These are phyloP conservation scores for Botryobasidium botryosum DNA, from an alignment of 768 basidiomycete species.

Conservation along the genomic window DNA sequence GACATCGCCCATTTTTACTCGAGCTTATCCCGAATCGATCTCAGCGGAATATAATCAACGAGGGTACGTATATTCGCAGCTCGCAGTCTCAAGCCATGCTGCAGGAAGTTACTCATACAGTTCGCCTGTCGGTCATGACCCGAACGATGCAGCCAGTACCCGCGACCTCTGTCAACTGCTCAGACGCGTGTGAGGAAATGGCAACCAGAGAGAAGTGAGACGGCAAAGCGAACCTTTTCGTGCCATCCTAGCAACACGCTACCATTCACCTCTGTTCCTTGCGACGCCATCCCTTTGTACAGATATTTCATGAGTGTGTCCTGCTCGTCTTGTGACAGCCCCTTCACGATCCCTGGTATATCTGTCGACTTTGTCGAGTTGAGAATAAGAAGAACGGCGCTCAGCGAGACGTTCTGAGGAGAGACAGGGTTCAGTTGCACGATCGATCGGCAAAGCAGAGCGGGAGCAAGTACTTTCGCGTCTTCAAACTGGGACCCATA, in stretches of 20 bases:
- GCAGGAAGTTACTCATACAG: conserved; percentile 32
- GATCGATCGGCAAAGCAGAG: not conserved
- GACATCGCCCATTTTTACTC: no score
- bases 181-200: conserved; percentile 3
- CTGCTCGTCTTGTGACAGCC: conserved; percentile 54
- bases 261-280: conserved; percentile 43
- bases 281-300: conserved; percentile 84
- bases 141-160: conserved; percentile 92
- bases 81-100: no score
- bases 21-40: no score
- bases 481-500: conserved; percentile 78
- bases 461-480: conserved; percentile 55
- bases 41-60: no score
- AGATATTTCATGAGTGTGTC: conserved; percentile 96
- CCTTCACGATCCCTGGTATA: conserved; percentile 56
- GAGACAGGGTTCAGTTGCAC: not conserved
- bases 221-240: conserved; percentile 54
- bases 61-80: no score
- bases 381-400: conserved; percentile 69
- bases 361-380: conserved; percentile 89
- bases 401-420: conserved; percentile 20
- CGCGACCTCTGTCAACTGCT: conserved; percentile 78
- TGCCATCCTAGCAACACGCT: conserved; percentile 79
- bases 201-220: not conserved
- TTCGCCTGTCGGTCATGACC: conserved; percentile 52